Percentiles rank a stretch among this genome's conserved stretches.
phyloP scores from a whole-genome alignment of 2,329 filamentous ascomycete species.

The Xylaria sp. region DNA sequence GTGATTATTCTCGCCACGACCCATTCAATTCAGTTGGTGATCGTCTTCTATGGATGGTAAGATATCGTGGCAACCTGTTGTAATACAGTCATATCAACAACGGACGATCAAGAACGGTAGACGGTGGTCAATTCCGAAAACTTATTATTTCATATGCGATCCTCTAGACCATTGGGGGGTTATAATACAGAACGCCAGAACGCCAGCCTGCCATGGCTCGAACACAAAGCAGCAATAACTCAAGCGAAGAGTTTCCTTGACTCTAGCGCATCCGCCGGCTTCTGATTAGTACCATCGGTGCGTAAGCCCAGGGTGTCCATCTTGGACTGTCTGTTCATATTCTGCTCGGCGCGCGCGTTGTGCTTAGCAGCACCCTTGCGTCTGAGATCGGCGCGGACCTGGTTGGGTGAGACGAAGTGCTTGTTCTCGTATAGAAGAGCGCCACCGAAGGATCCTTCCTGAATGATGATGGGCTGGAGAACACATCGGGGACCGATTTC shows the following conservation, averaged over 20 bases:
- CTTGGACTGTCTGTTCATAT: slow-evolving; percentile 66
- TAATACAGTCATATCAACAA: neutral
- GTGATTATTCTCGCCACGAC: too few relatives aligned
- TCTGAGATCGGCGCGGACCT: slow-evolving; percentile 77
- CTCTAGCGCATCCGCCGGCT: slow-evolving; percentile 66
- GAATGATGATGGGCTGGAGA: slow-evolving; percentile 82
- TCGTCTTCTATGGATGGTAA: neutral
- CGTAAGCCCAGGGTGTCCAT: slow-evolving; percentile 71
- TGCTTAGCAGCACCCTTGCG: slow-evolving; percentile 71
- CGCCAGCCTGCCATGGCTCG: slow-evolving; percentile 15
- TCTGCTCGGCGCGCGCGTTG: slow-evolving; percentile 68
- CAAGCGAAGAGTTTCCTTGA: slow-evolving; percentile 71
- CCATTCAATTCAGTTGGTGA: too few relatives aligned
- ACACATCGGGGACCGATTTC: slow-evolving; percentile 85
- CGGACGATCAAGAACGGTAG: neutral
- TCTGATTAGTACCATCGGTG: slow-evolving; percentile 57
- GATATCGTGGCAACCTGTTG: neutral
- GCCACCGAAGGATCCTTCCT: slow-evolving; percentile 86
- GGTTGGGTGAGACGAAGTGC: slow-evolving; percentile 94
- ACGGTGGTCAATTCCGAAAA: neutral
- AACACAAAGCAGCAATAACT: slow-evolving; percentile 21
- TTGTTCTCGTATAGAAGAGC: slow-evolving; percentile 98
- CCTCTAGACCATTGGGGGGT: slow-evolving; percentile 1
- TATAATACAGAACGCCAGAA: slow-evolving; percentile 24
- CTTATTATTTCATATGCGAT: neutral